Conservation (phyloP, 2,329 filamentous ascomycete genomes). For the Pseudogymnoascus sp. region DNA sequence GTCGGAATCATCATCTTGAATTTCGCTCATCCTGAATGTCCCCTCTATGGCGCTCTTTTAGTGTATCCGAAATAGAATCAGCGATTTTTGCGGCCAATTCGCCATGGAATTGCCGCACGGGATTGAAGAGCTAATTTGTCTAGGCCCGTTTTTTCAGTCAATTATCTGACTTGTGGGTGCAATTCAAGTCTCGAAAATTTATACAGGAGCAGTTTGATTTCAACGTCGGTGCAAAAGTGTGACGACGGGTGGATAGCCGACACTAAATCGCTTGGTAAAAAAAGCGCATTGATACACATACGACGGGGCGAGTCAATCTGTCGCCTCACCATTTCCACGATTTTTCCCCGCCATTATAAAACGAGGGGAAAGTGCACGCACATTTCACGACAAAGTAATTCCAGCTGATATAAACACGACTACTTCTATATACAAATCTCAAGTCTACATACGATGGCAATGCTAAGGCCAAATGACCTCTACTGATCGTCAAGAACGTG, state of each 20-base stretch:
- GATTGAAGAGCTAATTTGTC: not conserved
- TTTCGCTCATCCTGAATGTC: not conserved
- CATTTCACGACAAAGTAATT: not conserved
- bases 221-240: constrained; percentile 1
- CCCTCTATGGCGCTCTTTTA: not conserved
- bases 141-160: not conserved
- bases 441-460: constrained; percentile 7
- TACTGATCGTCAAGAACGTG: constrained; percentile 87
- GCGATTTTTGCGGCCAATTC: not conserved
- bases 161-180: not conserved
- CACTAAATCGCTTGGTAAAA: constrained; percentile 4
- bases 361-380: not conserved
- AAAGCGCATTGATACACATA: not conserved
- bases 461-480: constrained; percentile 18
- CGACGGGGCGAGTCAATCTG: not conserved
- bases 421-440: constrained; percentile 6
- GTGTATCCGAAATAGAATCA: constrained; percentile 6
- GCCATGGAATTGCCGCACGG: not conserved
- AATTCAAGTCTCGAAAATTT: not conserved
- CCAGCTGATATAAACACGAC: constrained; percentile 5
- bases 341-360: not conserved
- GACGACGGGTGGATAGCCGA: not conserved
- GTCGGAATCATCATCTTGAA: not conserved
- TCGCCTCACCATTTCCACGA: not conserved
- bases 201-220: not conserved